Evolutionary conservation across 306 rosid species (phyloP).

Genomic region (Vicia faba): DNA sequence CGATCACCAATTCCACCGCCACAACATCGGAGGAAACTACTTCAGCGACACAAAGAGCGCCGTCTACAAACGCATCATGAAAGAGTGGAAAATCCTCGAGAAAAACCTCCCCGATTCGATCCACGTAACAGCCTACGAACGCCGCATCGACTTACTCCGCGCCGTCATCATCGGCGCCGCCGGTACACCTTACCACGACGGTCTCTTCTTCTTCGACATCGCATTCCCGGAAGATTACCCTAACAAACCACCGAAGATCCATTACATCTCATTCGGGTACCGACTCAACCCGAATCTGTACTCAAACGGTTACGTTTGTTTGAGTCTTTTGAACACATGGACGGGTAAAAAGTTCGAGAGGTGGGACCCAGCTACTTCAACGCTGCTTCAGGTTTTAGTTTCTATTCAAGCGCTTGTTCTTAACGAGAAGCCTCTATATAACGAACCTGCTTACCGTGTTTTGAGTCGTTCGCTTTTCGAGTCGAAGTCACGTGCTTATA

Average conservation of each 20-base stretch:
- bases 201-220: slow-evolving; percentile 10
- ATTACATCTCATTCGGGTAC: neutral
- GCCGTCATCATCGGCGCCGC: slow-evolving; percentile 2
- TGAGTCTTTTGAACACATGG: neutral
- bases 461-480: neutral
- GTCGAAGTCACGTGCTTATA: neutral
- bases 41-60: neutral
- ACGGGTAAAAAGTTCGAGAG: neutral
- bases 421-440: neutral
- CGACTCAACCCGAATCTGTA: neutral
- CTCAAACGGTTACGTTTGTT: neutral
- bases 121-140: neutral
- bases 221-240: neutral
- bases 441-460: neutral
- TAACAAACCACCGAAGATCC: neutral
- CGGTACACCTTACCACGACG: slow-evolving; percentile 13
- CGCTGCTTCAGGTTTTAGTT: neutral
- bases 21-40: neutral
- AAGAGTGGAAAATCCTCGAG: slow-evolving; percentile 4
- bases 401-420: slow-evolving; percentile 1
- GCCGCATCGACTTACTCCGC: slow-evolving; percentile 14
- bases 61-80: neutral
- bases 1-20: neutral
- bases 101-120: neutral
- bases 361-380: neutral